These are phyloP conservation scores for Daldinia concentrica DNA, from an alignment of 495 filamentous ascomycete species.

Conservation along the genomic window DNA sequence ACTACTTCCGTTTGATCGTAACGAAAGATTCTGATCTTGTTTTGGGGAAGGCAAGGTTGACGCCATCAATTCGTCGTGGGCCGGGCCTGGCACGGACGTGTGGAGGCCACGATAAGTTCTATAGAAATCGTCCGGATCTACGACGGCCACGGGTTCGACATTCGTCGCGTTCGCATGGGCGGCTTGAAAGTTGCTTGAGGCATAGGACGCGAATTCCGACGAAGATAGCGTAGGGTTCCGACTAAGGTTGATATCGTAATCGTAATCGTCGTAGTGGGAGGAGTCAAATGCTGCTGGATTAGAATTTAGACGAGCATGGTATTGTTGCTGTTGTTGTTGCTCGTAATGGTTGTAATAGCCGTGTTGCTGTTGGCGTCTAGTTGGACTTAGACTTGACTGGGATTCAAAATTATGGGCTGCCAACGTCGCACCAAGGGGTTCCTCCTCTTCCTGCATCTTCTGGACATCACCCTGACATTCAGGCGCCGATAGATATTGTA, in stretches of 20 bases:
- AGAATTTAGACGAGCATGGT: constrained; percentile 23
- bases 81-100: constrained; percentile 27
- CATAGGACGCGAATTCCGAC: constrained; percentile 50
- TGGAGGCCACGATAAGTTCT: constrained; percentile 55
- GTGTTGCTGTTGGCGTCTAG: constrained; percentile 24
- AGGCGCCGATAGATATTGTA: constrained; percentile 38
- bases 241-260: constrained; percentile 21
- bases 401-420: constrained; percentile 46
- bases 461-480: constrained; percentile 45
- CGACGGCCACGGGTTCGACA: constrained; percentile 49
- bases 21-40: constrained; percentile 39
- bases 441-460: constrained; percentile 48
- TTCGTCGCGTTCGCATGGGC: constrained; percentile 49
- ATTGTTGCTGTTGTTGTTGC: constrained; percentile 31
- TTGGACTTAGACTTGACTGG: constrained; percentile 44
- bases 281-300: constrained; percentile 32
- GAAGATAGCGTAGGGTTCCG: constrained; percentile 21
- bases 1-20: constrained; percentile 50
- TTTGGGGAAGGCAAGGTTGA: constrained; percentile 47
- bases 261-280: constrained; percentile 37
- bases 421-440: constrained; percentile 50
- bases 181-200: constrained; percentile 51
- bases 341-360: constrained; percentile 29
- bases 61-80: constrained; percentile 48
- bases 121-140: constrained; percentile 64